These are phyloP conservation scores for Syzygium jambos DNA, from an alignment of 345 rosid species.

Conservation along the genomic window DNA sequence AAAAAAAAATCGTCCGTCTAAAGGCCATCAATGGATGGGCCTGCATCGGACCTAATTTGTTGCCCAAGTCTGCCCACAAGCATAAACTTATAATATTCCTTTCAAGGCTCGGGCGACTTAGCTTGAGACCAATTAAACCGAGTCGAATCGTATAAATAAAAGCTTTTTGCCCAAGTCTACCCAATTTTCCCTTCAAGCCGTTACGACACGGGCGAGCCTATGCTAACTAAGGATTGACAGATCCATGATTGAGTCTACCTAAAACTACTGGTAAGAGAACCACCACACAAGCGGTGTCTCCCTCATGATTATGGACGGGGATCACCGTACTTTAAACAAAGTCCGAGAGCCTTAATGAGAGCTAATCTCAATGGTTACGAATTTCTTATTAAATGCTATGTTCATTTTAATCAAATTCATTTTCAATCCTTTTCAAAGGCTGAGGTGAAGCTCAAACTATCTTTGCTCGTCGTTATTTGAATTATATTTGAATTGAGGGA, in stretches of 20 bases:
- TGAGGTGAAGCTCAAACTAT: fast-evolving
- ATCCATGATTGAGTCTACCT: not conserved
- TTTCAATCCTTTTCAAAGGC: fast-evolving
- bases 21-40: not conserved
- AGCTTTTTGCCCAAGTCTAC: not conserved
- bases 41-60: not conserved
- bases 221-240: not conserved
- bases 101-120: too few relatives aligned
- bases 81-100: too few relatives aligned
- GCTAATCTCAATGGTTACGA: not conserved
- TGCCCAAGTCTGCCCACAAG: not conserved
- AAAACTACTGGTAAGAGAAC: not conserved
- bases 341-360: not conserved
- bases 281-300: not conserved
- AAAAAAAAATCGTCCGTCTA: fast-evolving
- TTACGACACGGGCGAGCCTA: fast-evolving
- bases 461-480: not conserved
- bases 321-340: not conserved
- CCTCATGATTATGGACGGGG: fast-evolving
- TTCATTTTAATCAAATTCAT: not conserved
- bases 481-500: not conserved
- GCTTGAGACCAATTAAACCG: not conserved
- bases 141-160: fast-evolving
- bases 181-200: not conserved
- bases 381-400: too few relatives aligned